Evolutionary conservation across 495 filamentous ascomycete genomes (phyloP).

Genomic region (Opeltia flavorubescens): DNA sequence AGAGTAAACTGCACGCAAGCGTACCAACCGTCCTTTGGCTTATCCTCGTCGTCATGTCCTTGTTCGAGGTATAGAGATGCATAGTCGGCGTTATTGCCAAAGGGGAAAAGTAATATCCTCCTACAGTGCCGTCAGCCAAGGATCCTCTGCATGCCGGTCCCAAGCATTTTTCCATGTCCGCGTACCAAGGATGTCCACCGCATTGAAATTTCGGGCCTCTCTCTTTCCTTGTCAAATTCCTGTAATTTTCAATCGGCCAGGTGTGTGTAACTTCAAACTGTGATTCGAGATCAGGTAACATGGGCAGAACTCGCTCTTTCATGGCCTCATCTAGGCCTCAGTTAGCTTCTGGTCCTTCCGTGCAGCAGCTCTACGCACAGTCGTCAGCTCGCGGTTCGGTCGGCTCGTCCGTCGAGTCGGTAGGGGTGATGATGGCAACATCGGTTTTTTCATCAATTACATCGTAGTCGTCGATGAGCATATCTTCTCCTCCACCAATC

Average conservation of each 20-base stretch:
- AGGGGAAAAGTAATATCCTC: conserved; percentile 78
- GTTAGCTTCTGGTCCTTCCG: conserved; percentile 4
- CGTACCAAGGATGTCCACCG: conserved; percentile 77
- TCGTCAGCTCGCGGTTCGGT: conserved; percentile 52
- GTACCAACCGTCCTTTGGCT: conserved; percentile 77
- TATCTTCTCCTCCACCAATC: conserved; percentile 50
- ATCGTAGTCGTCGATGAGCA: conserved; percentile 60
- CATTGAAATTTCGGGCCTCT: conserved; percentile 82
- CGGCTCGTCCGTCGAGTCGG: conserved; percentile 38
- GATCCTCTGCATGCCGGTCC: neutral
- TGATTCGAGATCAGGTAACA: conserved; percentile 60
- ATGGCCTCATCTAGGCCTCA: conserved; percentile 58
- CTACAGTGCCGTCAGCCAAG: conserved; percentile 9
- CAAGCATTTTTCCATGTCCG: conserved; percentile 2
- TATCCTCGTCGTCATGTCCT: conserved; percentile 51
- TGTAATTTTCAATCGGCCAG: conserved; percentile 80
- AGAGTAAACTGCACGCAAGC: conserved; percentile 92
- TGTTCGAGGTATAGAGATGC: conserved; percentile 96
- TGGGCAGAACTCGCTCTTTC: conserved; percentile 59
- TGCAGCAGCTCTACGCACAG: conserved; percentile 34
- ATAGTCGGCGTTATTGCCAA: conserved; percentile 81
- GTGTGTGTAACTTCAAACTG: conserved; percentile 55
- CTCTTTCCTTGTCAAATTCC: conserved; percentile 54
- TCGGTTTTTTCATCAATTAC: conserved; percentile 59
- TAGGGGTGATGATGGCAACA: conserved; percentile 71